These are phyloP conservation scores for Blastosporella zonata DNA, from an alignment of 1,284 basidiomycete species.

Conservation along the genomic window DNA sequence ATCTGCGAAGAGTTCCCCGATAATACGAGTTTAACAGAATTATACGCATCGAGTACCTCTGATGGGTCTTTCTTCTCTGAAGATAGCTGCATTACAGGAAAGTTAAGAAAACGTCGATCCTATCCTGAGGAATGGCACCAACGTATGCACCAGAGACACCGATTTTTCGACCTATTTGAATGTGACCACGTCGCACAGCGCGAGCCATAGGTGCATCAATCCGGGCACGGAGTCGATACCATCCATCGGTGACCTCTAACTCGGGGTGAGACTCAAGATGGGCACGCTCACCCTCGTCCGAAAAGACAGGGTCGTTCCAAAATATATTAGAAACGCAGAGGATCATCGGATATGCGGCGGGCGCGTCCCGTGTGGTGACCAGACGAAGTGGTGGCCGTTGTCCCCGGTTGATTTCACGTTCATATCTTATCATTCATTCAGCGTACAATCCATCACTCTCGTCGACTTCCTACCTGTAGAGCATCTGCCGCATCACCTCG, in stretches of 20 bases:
- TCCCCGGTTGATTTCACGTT: constrained; percentile 81
- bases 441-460: background rate
- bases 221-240: constrained; percentile 84
- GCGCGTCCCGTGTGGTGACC: constrained; percentile 75
- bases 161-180: constrained; percentile 82
- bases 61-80: constrained; percentile 71
- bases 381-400: constrained; percentile 79
- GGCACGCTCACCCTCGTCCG: constrained; percentile 41
- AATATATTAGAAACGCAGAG: constrained; percentile 79
- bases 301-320: constrained; percentile 39
- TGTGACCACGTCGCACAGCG: constrained; percentile 64
- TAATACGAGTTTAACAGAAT: constrained; percentile 64
- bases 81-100: constrained; percentile 54
- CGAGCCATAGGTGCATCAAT: constrained; percentile 73
- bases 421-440: constrained; percentile 60
- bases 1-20: constrained; percentile 85
- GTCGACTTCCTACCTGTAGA: constrained; percentile 63
- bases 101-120: constrained; percentile 1
- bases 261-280: constrained; percentile 44
- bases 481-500: constrained; percentile 78
- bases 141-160: constrained; percentile 80
- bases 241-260: constrained; percentile 92
- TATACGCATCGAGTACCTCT: constrained; percentile 82
- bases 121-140: constrained; percentile 24
- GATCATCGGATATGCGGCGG: constrained; percentile 74